These are phyloP conservation scores for Camelina neglecta DNA, from an alignment of 345 rosid species.

Conservation along the genomic window DNA sequence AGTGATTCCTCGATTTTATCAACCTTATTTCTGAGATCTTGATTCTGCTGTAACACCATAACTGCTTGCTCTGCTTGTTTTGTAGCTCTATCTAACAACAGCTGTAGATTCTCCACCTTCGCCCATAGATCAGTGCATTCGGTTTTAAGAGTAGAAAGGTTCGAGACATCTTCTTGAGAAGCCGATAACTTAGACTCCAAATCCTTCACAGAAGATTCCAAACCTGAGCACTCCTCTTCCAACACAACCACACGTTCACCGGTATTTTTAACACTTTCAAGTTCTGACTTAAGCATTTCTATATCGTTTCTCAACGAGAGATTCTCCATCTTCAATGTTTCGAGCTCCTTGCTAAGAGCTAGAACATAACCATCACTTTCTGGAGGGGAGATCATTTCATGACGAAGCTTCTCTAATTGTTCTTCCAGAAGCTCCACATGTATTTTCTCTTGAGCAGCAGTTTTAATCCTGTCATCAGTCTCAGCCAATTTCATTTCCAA, in stretches of 20 bases:
- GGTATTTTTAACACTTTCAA: slow-evolving; percentile 57
- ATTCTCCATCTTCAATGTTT: slow-evolving; percentile 69
- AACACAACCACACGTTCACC: slow-evolving; percentile 67
- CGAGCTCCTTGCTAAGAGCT: slow-evolving; percentile 68
- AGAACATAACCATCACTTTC: slow-evolving; percentile 46
- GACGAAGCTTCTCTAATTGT: slow-evolving; percentile 67
- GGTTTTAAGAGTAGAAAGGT: slow-evolving; percentile 65
- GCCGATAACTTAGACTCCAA: slow-evolving; percentile 69
- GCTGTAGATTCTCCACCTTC: slow-evolving; percentile 75
- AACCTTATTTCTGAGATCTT: slow-evolving; percentile 76
- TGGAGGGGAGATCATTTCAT: slow-evolving; percentile 52
- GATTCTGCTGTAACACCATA: slow-evolving; percentile 78
- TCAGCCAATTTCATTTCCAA: slow-evolving; percentile 81
- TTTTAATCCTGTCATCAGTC: slow-evolving; percentile 82
- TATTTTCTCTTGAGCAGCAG: slow-evolving; percentile 77
- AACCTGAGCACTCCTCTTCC: slow-evolving; percentile 65
- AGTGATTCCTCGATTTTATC: slow-evolving; percentile 81
- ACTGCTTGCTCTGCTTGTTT: slow-evolving; percentile 87
- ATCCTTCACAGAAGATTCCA: slow-evolving; percentile 74
- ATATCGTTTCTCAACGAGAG: slow-evolving; percentile 65
- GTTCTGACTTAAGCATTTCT: slow-evolving; percentile 62
- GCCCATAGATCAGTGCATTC: slow-evolving; percentile 73
- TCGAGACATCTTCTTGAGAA: slow-evolving; percentile 76
- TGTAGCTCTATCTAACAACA: slow-evolving; percentile 67
- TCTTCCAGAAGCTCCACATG: slow-evolving; percentile 72